Conservation (phyloP, 257 asterid genomes). For the Nicotiana attenuata region DNA sequence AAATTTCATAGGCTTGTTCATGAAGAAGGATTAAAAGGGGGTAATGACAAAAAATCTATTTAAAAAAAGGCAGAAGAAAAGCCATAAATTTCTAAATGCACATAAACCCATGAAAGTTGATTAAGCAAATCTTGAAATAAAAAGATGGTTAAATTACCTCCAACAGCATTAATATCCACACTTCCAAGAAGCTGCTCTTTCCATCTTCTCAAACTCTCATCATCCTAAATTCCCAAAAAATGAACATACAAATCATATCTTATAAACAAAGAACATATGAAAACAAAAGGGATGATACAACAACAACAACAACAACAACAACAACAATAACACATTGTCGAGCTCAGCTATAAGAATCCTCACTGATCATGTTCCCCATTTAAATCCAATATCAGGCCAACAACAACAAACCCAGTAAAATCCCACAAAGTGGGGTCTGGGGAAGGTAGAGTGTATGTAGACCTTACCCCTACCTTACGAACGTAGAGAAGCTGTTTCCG, state of each 20-base stretch:
- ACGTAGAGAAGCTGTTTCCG: no score
- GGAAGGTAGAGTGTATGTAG: fast-evolving
- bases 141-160: constrained; percentile 40
- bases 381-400: no score
- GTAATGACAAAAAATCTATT: background rate
- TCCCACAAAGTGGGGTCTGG: no score
- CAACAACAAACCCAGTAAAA: no score
- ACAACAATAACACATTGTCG: background rate
- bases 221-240: constrained; percentile 50
- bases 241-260: background rate
- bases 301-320: background rate
- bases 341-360: no score
- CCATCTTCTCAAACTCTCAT: constrained; percentile 97
- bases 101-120: background rate
- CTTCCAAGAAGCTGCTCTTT: constrained; percentile 97
- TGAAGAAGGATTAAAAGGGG: background rate
- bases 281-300: background rate
- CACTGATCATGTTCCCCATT: no score
- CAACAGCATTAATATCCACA: constrained; percentile 77
- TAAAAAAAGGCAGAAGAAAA: background rate
- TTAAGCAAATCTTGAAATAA: background rate
- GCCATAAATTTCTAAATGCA: background rate
- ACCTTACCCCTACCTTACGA: no score
- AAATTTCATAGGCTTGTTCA: background rate
- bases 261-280: background rate